Evolutionary conservation across 352 stramenopile genomes (phyloP).

Genomic region (Globisporangium abappressorium): DNA sequence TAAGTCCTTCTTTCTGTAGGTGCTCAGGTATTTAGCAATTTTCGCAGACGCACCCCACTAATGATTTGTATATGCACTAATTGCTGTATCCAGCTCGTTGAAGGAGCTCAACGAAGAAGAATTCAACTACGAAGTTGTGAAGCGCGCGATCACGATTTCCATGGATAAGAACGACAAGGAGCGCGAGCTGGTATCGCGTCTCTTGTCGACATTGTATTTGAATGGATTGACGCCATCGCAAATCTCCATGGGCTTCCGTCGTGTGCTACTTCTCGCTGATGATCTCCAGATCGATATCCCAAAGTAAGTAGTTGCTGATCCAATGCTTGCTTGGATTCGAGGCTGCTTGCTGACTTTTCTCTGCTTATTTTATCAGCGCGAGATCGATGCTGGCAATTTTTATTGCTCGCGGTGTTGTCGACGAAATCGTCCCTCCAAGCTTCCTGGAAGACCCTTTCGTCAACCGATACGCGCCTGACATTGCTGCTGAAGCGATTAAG

Average conservation of each 20-base stretch:
- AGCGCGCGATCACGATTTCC: constrained; percentile 93
- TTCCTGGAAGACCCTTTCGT: constrained; percentile 97
- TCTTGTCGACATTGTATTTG: constrained; percentile 94
- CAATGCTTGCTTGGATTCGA: not conserved
- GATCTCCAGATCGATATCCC: constrained; percentile 96
- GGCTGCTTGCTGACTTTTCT: not conserved
- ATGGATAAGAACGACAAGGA: constrained; percentile 94
- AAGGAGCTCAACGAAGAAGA: constrained; percentile 62
- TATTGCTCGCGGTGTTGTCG: constrained; percentile 95
- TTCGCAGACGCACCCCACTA: not conserved
- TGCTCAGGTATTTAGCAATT: not conserved
- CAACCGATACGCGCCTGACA: constrained; percentile 88
- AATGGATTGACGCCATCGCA: constrained; percentile 75
- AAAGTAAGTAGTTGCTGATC: constrained; percentile 36
- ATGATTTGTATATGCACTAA: not conserved
- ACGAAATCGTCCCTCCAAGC: constrained; percentile 97
- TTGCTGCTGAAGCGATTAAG: constrained; percentile 95
- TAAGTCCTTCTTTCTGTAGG: constrained; percentile 14
- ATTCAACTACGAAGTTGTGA: constrained; percentile 93
- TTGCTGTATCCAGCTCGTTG: constrained; percentile 41
- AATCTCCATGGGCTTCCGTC: constrained; percentile 93
- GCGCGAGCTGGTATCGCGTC: constrained; percentile 88
- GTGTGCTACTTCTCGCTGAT: constrained; percentile 94
- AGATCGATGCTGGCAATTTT: constrained; percentile 95
- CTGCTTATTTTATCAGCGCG: constrained; percentile 29